Conservation (phyloP, 1,139 yeast genomes). For the Candida sp. region DNA sequence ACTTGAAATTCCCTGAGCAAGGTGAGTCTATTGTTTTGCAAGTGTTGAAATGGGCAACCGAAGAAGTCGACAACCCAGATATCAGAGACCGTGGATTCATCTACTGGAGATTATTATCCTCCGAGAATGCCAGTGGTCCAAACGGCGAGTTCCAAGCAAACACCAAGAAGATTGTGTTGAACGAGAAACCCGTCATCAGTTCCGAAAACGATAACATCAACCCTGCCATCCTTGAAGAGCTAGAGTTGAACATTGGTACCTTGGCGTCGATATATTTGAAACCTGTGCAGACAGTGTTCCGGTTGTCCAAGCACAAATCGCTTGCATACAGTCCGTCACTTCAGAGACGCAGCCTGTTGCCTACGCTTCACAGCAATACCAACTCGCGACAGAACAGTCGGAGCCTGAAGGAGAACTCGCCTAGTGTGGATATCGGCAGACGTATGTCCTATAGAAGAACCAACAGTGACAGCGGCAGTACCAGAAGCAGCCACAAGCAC, state of each 20-base stretch:
- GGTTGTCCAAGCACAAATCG: constrained; percentile 59
- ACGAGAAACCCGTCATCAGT: constrained; percentile 64
- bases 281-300: constrained; percentile 80
- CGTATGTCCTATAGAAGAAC: constrained; percentile 14
- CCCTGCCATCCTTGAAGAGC: constrained; percentile 72
- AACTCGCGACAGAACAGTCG: constrained; percentile 4
- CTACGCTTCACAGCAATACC: neutral
- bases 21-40: constrained; percentile 64
- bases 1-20: constrained; percentile 56
- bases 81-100: constrained; percentile 83
- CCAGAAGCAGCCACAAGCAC: neutral
- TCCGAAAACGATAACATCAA: constrained; percentile 76
- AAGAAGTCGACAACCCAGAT: constrained; percentile 78
- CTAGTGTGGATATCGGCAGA: constrained; percentile 6
- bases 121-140: constrained; percentile 33
- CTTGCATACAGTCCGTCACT: constrained; percentile 71
- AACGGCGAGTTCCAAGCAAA: constrained; percentile 38
- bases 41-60: constrained; percentile 74
- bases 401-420: constrained; percentile 7
- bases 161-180: constrained; percentile 61
- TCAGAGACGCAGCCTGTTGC: constrained; percentile 21
- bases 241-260: constrained; percentile 82
- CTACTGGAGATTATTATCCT: constrained; percentile 81
- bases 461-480: constrained; percentile 9
- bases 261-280: constrained; percentile 85